Evolutionary conservation across 2,329 filamentous ascomycete species (phyloP).

Genomic region (Hypoxylon sp.): DNA sequence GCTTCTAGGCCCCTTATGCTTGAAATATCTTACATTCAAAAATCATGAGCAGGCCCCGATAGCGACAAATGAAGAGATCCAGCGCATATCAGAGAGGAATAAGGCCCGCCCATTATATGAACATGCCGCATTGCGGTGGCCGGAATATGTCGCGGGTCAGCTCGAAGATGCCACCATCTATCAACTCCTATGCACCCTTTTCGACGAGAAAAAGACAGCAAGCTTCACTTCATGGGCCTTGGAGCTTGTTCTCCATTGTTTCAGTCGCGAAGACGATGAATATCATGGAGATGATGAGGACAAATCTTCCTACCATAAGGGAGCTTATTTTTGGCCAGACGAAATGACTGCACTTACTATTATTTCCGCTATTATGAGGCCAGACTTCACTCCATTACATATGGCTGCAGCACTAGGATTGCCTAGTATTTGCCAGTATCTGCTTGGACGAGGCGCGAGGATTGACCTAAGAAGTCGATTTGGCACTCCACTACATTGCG

Average conservation of each 20-base stretch:
- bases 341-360: not conserved
- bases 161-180: not conserved
- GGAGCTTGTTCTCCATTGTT: not conserved
- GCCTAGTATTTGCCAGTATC: not conserved
- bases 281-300: not conserved
- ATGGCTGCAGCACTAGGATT: not conserved
- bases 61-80: not conserved
- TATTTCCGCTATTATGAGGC: not conserved
- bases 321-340: not conserved
- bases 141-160: not conserved
- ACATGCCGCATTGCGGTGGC: not conserved
- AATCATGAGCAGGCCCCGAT: not conserved
- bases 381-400: slow-evolving; percentile 4
- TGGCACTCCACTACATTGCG: slow-evolving; percentile 1
- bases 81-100: not conserved
- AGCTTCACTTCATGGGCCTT: slow-evolving; percentile 2
- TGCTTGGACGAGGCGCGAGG: not conserved
- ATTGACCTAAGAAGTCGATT: not conserved
- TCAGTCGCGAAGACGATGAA: not conserved
- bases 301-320: not conserved
- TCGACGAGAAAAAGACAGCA: not conserved
- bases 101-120: not conserved
- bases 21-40: slow-evolving; percentile 7
- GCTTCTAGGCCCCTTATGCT: not conserved
- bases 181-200: not conserved